Base-by-base conservation (phyloP, 371 early-diverging fungal species). In the Circinella minor region DNA sequence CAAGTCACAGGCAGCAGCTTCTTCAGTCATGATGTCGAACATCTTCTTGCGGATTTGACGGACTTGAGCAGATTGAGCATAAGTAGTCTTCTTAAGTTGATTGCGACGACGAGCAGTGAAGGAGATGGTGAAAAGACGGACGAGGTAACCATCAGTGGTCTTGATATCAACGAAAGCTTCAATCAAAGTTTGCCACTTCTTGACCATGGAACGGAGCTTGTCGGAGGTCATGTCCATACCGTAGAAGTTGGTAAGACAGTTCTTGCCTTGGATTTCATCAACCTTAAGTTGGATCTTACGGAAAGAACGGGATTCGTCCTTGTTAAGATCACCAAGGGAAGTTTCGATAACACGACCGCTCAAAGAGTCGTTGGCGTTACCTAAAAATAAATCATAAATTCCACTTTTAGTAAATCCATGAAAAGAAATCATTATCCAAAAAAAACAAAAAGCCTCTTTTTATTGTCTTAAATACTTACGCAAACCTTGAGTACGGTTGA, bases 111-210 rank as follows among this genome's bases (percentile, higher is more conserved):
- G 93, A 88, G 94, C 91, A 89, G 99, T 99, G 95, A 99, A 99
- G 72, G 94, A 98, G 82, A 98, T 95, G 79, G 92, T 89, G 84
- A 99, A 99, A 74, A 99, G 87, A 84, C 99, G 97, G 81, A 99
- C 89, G 74, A 96, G 90, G 93, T 99, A 99, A 74, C 99, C 99
- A 88, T 99, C 99, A 80, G 97, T 97, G 85, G 99, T 99, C 93
- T 97, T 98, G 89, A 99, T 95, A 85, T 99, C 99, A 62, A 96
- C 92, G 87, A 94, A 91, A 71, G 99, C 99, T 89, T 99, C 99
- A 71, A 99, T 97, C 71, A 99, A 89, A 73, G 99, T 91, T 91
- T 99, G 99, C 99, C 99, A 99, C 93, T 99, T 99, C 94, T 97
- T 98, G 87, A 99, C 96, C 87, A 99, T 91, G 80, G 98, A 98